phyloP scores from a whole-genome alignment of 1,284 basidiomycete genomes.

The Sanghuangporus sanghuang region DNA sequence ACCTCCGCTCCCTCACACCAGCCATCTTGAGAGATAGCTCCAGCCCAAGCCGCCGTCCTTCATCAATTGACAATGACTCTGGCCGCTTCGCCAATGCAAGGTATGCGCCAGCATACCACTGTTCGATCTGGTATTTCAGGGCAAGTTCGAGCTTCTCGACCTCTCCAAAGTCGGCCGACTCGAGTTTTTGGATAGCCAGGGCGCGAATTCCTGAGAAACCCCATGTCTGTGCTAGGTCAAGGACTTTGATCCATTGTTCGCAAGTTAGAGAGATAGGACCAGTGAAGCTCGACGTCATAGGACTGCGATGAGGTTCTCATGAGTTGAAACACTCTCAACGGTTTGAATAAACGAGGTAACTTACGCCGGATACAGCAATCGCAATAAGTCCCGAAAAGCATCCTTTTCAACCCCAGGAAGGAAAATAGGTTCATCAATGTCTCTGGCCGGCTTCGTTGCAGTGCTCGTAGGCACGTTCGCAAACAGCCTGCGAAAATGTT shows the following conservation, averaged over 20 bases:
- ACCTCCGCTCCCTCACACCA: neutral
- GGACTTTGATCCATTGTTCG: conserved; percentile 4
- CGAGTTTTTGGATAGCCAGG: neutral
- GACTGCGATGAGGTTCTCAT: neutral
- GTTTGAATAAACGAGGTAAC: neutral
- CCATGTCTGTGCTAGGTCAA: conserved; percentile 8
- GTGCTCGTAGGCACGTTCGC: neutral
- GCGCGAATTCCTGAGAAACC: neutral
- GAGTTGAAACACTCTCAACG: neutral
- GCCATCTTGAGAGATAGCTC: conserved; percentile 3
- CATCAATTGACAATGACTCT: neutral
- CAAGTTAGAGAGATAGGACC: neutral
- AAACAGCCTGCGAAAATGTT: conserved; percentile 11
- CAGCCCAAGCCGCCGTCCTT: neutral
- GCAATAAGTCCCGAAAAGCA: conserved; percentile 3
- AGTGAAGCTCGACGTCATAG: neutral
- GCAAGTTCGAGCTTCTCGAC: conserved; percentile 4
- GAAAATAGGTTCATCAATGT: conserved; percentile 1
- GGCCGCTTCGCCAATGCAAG: neutral
- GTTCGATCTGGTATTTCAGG: neutral
- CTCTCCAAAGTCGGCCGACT: neutral
- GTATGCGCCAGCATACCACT: conserved; percentile 1
- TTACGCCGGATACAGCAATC: conserved; percentile 7
- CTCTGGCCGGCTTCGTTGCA: neutral
- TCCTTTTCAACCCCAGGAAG: conserved; percentile 2